A percentile compares a stretch with the other conserved stretches of the same genome.
Evolutionary conservation across 352 stramenopile genomes (phyloP).

Genomic region (Phytophthora ramorum): DNA sequence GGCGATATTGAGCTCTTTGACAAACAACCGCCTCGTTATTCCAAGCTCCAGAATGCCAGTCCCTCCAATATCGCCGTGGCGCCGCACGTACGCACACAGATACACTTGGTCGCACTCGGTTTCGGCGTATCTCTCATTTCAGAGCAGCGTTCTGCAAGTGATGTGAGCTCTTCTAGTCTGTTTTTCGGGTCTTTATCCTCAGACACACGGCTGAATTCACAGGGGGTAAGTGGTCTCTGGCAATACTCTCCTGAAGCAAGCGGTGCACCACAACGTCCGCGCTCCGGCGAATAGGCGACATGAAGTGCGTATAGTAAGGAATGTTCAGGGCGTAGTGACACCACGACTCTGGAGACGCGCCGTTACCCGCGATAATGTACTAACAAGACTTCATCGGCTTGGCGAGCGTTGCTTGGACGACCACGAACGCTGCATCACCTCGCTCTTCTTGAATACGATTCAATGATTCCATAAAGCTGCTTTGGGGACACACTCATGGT

Average conservation of each 20-base stretch:
- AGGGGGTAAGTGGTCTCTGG: not conserved
- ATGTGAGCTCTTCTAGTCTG: constrained; percentile 39
- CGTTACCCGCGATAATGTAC: constrained; percentile 73
- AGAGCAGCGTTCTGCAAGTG: constrained; percentile 52
- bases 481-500: constrained; percentile 84
- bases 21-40: constrained; percentile 58
- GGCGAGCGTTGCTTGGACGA: constrained; percentile 93
- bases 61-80: constrained; percentile 41
- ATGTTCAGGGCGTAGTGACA: constrained; percentile 91
- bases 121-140: not conserved
- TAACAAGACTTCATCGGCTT: constrained; percentile 95
- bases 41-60: constrained; percentile 51
- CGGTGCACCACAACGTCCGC: constrained; percentile 69
- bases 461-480: constrained; percentile 86
- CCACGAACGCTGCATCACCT: constrained; percentile 85
- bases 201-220: not conserved
- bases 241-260: constrained; percentile 50
- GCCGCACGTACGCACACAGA: constrained; percentile 65
- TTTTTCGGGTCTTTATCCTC: constrained; percentile 18
- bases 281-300: constrained; percentile 94
- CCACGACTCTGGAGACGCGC: constrained; percentile 65
- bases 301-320: constrained; percentile 52
- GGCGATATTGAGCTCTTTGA: constrained; percentile 43
- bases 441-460: constrained; percentile 71
- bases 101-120: constrained; percentile 48